Conservation (phyloP, 352 stramenopile genomes). For the Phytopythium vexans region DNA sequence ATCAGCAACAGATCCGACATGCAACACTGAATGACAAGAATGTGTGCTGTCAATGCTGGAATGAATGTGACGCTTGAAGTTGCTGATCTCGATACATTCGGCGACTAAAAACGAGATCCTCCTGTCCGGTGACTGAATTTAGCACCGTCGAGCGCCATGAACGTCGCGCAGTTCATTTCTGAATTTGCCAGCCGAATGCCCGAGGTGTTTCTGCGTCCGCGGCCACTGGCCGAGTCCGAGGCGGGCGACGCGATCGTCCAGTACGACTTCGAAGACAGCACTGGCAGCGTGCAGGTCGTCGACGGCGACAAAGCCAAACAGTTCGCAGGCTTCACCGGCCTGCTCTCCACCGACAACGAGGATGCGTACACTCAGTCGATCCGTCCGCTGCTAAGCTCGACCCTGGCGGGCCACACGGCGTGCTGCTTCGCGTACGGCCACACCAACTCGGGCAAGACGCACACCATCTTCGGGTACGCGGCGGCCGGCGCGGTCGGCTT, state of each 20-base stretch:
- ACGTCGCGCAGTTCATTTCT: no score
- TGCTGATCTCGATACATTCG: no score
- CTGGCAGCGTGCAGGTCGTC: not conserved
- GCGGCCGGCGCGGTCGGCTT: slow-evolving; percentile 23
- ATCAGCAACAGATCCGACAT: no score
- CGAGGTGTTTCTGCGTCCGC: slow-evolving; percentile 36
- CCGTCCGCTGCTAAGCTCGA: slow-evolving; percentile 17
- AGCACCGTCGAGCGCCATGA: no score
- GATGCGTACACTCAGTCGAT: slow-evolving; percentile 29
- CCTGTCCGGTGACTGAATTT: no score
- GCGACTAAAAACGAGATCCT: no score
- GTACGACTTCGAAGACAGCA: slow-evolving; percentile 12
- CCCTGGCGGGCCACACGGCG: slow-evolving; percentile 27
- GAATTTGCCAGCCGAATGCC: slow-evolving; percentile 13
- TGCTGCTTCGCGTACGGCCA: slow-evolving; percentile 64
- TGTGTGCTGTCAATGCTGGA: no score
- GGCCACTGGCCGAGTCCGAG: slow-evolving; percentile 25
- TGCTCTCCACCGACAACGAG: slow-evolving; percentile 32
- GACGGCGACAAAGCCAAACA: slow-evolving; percentile 11
- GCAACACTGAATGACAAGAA: no score
- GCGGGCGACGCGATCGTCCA: slow-evolving; percentile 14
- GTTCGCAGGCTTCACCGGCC: slow-evolving; percentile 26
- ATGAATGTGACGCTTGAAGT: no score
- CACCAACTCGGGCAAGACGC: slow-evolving; percentile 59
- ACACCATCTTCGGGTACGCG: slow-evolving; percentile 59